Evolutionary conservation across 768 basidiomycete species (phyloP).

Genomic region (Zangia roseola): DNA sequence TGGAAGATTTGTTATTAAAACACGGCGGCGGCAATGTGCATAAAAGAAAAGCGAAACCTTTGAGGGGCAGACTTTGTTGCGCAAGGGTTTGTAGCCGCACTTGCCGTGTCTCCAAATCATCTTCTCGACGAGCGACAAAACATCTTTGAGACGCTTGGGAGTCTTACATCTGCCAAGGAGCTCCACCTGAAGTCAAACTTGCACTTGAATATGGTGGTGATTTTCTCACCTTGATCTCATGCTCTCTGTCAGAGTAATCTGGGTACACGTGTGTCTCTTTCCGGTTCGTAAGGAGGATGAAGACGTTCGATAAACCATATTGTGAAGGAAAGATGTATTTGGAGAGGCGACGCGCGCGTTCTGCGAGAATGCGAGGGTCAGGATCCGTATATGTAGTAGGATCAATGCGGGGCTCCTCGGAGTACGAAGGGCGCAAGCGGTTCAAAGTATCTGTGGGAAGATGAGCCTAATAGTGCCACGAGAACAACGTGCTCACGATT

Average conservation of each 20-base stretch:
- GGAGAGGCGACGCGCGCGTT: constrained; percentile 59
- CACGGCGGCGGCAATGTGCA: neutral
- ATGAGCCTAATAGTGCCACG: neutral
- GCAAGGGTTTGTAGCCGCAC: constrained; percentile 66
- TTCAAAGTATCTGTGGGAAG: constrained; percentile 61
- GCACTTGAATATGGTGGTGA: neutral
- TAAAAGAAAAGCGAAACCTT: constrained; percentile 48
- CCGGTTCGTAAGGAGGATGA: constrained; percentile 30
- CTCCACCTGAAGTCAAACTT: constrained; percentile 15
- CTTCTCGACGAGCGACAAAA: constrained; percentile 54
- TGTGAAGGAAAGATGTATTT: constrained; percentile 88
- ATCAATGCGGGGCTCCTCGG: constrained; percentile 27
- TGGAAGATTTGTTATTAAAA: neutral
- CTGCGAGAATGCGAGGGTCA: constrained; percentile 46
- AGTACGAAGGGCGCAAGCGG: constrained; percentile 46
- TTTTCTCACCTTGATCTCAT: constrained; percentile 62
- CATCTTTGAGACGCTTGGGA: constrained; percentile 64
- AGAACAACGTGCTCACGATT: constrained; percentile 48
- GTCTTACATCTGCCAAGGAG: constrained; percentile 57
- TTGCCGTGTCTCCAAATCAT: constrained; percentile 66
- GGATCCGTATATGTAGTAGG: constrained; percentile 39
- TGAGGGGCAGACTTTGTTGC: constrained; percentile 69
- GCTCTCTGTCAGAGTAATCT: constrained; percentile 61
- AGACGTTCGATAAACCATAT: constrained; percentile 64
- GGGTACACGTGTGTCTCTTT: constrained; percentile 38